Conservation (phyloP, 169 alveolate species). For the Plasmodium vivax region DNA sequence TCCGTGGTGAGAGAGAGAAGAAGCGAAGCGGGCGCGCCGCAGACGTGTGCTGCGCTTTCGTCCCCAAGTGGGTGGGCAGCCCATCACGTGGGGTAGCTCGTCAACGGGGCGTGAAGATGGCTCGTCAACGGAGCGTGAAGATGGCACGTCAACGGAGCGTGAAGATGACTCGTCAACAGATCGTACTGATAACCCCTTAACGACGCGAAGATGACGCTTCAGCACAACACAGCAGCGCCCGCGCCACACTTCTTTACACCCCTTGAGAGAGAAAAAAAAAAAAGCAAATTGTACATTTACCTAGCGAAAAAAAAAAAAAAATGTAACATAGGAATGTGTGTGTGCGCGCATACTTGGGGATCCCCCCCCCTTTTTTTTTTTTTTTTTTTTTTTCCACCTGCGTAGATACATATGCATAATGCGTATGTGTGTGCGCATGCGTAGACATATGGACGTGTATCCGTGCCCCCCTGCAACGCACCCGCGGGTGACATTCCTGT, state of each 20-base stretch:
- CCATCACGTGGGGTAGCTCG: background rate
- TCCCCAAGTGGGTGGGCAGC: background rate
- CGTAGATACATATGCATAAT: background rate
- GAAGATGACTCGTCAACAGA: background rate
- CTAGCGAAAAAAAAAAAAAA: background rate
- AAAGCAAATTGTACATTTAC: background rate
- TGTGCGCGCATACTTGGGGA: background rate
- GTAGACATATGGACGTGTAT: background rate
- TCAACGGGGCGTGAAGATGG: too few species aligned
- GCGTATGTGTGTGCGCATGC: background rate
- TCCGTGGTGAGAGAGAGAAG: background rate
- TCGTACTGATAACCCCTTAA: too few species aligned
- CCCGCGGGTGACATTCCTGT: background rate
- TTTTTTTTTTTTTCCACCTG: background rate
- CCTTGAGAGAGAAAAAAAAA: background rate
- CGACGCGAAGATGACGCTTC: background rate
- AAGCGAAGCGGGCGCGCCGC: background rate
- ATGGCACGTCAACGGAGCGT: background rate
- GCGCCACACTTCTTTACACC: background rate
- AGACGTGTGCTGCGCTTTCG: background rate
- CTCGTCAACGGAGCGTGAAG: background rate
- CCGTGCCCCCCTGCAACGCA: background rate
- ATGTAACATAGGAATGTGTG: background rate
- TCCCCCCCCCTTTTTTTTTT: background rate
- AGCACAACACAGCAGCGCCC: background rate